phyloP scores from a whole-genome alignment of 176 grass and related monocot species.

The Hordeum vulgare region DNA sequence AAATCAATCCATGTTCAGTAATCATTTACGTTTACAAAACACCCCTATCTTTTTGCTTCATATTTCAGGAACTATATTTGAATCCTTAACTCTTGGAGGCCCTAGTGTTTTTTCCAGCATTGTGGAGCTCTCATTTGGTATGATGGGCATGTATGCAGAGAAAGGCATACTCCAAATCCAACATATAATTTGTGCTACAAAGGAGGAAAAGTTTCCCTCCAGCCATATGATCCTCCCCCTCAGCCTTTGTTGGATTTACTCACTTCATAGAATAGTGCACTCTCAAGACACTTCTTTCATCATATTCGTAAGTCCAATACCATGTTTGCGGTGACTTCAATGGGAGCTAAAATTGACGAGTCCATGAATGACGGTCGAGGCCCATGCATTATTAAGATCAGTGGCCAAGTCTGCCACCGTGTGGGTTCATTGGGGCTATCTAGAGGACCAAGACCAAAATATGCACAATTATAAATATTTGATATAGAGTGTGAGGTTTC shows the following conservation, averaged over 20 bases:
- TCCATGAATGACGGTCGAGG: not conserved
- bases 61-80: not conserved
- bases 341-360: not conserved
- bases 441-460: not conserved
- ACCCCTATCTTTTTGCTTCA: not conserved
- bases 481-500: not conserved
- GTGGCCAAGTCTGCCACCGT: not conserved
- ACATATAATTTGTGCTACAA: not conserved
- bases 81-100: not conserved
- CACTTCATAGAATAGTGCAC: not conserved
- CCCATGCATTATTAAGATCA: not conserved
- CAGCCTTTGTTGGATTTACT: not conserved
- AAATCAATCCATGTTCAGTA: not conserved
- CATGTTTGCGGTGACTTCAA: not conserved
- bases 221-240: not conserved
- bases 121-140: not conserved
- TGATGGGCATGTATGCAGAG: not conserved
- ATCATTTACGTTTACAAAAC: not conserved
- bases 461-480: not conserved
- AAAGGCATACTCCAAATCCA: not conserved
- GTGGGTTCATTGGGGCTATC: not conserved
- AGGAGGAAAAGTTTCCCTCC: not conserved
- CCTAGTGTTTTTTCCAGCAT: not conserved
- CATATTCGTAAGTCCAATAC: not conserved
- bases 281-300: not conserved